Conservation (phyloP, 805 yeast species). For the Cyberlindnera euphorbiae region DNA sequence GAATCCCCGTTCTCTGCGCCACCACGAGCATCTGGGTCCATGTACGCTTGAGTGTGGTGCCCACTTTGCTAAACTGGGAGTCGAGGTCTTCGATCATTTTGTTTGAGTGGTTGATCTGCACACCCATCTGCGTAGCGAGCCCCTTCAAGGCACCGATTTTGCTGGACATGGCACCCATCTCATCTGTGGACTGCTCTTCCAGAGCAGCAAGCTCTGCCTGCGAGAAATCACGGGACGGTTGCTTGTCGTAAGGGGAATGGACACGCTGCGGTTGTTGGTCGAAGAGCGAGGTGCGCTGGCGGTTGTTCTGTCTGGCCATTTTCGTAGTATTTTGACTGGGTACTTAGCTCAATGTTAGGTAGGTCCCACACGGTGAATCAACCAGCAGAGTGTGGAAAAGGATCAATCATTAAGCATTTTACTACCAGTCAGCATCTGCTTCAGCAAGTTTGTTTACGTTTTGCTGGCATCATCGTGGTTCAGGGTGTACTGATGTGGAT, state of each 20-base stretch:
- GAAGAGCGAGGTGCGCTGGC: constrained; percentile 21
- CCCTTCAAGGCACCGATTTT: constrained; percentile 52
- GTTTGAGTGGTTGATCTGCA: constrained; percentile 53
- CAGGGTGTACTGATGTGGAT: constrained; percentile 39
- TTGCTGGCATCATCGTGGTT: constrained; percentile 25
- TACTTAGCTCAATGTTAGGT: no score
- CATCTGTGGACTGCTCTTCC: constrained; percentile 64
- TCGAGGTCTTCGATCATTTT: constrained; percentile 39
- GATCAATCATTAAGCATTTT: no score
- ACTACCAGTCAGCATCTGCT: no score
- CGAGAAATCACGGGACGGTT: constrained; percentile 35
- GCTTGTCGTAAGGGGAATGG: constrained; percentile 40
- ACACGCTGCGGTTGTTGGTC: constrained; percentile 27
- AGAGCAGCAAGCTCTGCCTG: constrained; percentile 53
- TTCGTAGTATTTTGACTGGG: background rate
- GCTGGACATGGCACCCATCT: constrained; percentile 47
- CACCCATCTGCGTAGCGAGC: constrained; percentile 55
- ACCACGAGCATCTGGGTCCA: constrained; percentile 54
- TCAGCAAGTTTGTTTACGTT: no score
- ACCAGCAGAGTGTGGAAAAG: no score
- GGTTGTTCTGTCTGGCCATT: constrained; percentile 10
- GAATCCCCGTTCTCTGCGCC: constrained; percentile 61
- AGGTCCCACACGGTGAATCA: no score
- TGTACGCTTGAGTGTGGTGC: constrained; percentile 45
- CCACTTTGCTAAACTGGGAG: constrained; percentile 42